Percentiles rank a stretch among this genome's conserved stretches.
Conservation (phyloP, 1,284 basidiomycete genomes). For the Pseudozyma pruni region DNA sequence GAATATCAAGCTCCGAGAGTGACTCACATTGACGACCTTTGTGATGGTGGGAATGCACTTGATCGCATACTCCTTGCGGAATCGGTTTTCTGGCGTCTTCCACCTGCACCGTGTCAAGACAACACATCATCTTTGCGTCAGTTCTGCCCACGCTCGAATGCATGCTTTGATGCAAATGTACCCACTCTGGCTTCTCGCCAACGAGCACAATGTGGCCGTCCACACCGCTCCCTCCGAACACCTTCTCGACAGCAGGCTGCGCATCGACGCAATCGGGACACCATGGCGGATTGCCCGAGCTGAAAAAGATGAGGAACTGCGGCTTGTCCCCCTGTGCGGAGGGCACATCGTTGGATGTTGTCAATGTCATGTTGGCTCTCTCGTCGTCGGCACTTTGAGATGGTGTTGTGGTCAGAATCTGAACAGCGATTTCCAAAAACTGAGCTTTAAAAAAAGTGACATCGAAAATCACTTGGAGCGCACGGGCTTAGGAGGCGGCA, state of each 20-base stretch:
- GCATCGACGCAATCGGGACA: slow-evolving; percentile 57
- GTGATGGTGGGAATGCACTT: slow-evolving; percentile 49
- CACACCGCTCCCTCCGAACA: slow-evolving; percentile 29
- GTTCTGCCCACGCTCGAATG: too few species aligned
- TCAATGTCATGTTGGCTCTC: slow-evolving; percentile 28
- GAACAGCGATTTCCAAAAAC: neutral
- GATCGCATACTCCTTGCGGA: slow-evolving; percentile 40
- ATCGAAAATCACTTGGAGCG: slow-evolving; percentile 1
- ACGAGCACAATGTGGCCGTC: slow-evolving; percentile 44
- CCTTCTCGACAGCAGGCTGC: slow-evolving; percentile 31
- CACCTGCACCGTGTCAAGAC: slow-evolving; percentile 21
- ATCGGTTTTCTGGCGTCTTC: slow-evolving; percentile 45
- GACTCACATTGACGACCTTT: slow-evolving; percentile 41
- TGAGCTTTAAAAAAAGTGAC: neutral
- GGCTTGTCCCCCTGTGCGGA: slow-evolving; percentile 1
- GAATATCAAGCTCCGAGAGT: too few species aligned
- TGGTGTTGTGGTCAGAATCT: neutral
- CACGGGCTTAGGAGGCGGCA: neutral
- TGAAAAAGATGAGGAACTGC: slow-evolving; percentile 53
- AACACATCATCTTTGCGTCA: neutral
- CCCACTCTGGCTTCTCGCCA: slow-evolving; percentile 43
- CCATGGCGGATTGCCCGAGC: slow-evolving; percentile 51
- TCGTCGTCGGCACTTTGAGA: too few species aligned
- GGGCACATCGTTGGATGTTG: slow-evolving; percentile 18
- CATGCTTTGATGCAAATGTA: neutral